A percentile compares a stretch with the other conserved stretches of the same genome.
Conservation (phyloP, 306 rosid species). For the Potentilla sterilis region DNA sequence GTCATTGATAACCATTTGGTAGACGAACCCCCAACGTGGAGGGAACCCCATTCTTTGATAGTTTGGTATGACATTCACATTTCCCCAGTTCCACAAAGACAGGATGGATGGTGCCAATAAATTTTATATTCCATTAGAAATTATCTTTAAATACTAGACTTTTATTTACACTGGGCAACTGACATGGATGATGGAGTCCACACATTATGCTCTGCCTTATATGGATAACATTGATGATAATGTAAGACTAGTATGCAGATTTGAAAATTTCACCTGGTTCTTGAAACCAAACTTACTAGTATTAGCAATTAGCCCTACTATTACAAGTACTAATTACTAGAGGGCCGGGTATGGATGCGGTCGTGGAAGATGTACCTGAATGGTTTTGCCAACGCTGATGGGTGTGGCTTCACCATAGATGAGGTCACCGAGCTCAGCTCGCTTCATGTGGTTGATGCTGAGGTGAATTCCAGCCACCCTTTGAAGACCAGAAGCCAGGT, state of each 20-base stretch:
- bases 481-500: conserved; percentile 65
- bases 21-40: conserved; percentile 1
- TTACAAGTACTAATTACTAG: neutral
- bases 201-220: neutral
- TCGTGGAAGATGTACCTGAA: conserved; percentile 53
- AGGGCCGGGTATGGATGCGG: neutral
- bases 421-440: conserved; percentile 66
- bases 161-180: neutral
- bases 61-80: conserved; percentile 2
- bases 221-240: neutral
- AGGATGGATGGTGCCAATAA: neutral
- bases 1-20: neutral
- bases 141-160: neutral
- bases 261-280: neutral
- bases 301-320: neutral
- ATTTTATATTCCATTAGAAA: neutral
- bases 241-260: neutral
- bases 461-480: conserved; percentile 94
- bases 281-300: neutral
- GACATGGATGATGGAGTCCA: neutral
- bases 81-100: neutral
- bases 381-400: conserved; percentile 56
- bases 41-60: neutral
- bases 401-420: conserved; percentile 73
- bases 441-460: conserved; percentile 73